Evolutionary conservation across 2,329 filamentous ascomycete genomes (phyloP), one percentile per base, ranked within the genome.

Genomic region (Sporothrix schenckii): DNA sequence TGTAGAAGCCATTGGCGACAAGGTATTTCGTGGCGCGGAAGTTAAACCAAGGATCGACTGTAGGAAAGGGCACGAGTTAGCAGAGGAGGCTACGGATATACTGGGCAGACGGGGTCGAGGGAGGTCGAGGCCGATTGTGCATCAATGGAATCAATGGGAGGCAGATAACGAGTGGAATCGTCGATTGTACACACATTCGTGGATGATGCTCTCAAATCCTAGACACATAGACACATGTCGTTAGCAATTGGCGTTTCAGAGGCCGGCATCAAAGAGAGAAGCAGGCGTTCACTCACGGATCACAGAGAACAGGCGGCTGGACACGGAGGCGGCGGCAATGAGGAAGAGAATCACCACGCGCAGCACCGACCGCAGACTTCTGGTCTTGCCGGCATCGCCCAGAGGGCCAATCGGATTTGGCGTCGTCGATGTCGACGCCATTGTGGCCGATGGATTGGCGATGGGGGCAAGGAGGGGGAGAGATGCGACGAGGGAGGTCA

Each of bases 1-100:
- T 93, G 82, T 97, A 96, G 84, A 99, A 98, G 77, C 95, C 95
- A 89, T 99, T 89, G 79, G 94, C 88, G 70, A 99, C 92, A 70
- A 99, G 88, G 79, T 99, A 98, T 83, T 98, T 98, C 70, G 95
- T 98, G 75, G 95, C 95, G 81, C 95, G 88, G 83, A 99, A 99
- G 83, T 99, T 99, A 85, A 99, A 99, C 95, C 95, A 99, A 49
- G 95, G 95, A 83, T 99, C 95, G 83, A 99, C 94, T 99, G 79
- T 13, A 58, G 30, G n/a, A 39, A 27, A 14, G 13, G 24, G 50
- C 71, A 71, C 68, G 70, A 60, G 66, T 79, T 75, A 79, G 77
- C 73, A 76, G 56, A 50, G 34, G 21, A 60, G 16, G 39, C 56
- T 4, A 21, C n/a, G n/a, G 13, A 19, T 14, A 47, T 16, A n/a